Conservation (phyloP, 139 green algal genomes). For the Monoraphidium neglectum region DNA sequence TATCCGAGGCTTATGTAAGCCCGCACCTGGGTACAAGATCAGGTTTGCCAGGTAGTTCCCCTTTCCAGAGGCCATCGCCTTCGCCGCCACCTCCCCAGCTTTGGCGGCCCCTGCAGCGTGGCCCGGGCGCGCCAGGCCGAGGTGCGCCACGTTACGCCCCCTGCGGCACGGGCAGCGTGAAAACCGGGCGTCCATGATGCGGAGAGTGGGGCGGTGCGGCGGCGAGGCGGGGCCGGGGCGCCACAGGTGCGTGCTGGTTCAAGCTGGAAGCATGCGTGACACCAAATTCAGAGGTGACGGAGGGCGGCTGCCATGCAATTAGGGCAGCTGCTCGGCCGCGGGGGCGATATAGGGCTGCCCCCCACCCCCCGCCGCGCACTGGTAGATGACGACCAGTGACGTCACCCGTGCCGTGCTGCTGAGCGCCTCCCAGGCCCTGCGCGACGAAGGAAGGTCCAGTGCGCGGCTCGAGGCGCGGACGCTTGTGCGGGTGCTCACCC, state of each 20-base stretch:
- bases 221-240: no score
- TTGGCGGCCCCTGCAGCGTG: conserved; percentile 35
- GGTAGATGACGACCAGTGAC: conserved; percentile 61
- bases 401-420: conserved; percentile 47
- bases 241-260: no score
- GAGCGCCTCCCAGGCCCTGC: conserved; percentile 66
- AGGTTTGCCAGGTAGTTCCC: conserved; percentile 95
- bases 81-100: conserved; percentile 60
- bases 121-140: conserved; percentile 24
- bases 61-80: conserved; percentile 53
- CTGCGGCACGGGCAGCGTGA: conserved; percentile 18
- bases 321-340: no score
- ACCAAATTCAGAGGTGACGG: no score
- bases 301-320: no score
- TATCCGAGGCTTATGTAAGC: no score
- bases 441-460: no score
- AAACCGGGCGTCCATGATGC: background rate
- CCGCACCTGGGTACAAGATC: conserved; percentile 83
- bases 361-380: conserved; percentile 44
- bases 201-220: background rate
- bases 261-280: no score
- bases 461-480: no score
- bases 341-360: no score
- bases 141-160: conserved; percentile 34
- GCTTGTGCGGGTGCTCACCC: no score